Evolutionary conservation across 2,329 filamentous ascomycete genomes (phyloP).

Genomic region (Monosporascus sp.): DNA sequence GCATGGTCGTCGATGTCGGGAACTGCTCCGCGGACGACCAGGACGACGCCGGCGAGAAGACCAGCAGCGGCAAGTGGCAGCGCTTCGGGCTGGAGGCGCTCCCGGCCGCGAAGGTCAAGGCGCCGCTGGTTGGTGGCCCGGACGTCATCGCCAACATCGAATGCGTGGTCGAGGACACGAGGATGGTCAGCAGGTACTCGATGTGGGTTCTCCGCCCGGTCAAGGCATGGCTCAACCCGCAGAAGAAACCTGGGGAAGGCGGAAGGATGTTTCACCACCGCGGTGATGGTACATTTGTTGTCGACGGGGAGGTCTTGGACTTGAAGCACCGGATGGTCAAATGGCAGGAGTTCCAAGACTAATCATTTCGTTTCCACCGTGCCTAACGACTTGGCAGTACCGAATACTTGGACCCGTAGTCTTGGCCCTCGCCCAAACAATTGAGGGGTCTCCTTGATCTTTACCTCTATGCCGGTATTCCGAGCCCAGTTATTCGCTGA

Average conservation of each 20-base stretch:
- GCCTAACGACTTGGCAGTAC: slow-evolving; percentile 13
- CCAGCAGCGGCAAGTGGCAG: slow-evolving; percentile 21
- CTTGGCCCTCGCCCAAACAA: too few species aligned
- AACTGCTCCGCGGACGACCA: slow-evolving; percentile 23
- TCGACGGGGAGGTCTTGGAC: slow-evolving; percentile 26
- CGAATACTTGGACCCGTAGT: slow-evolving; percentile 13
- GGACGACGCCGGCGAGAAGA: neutral
- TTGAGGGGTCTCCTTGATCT: too few species aligned
- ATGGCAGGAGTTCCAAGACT: slow-evolving; percentile 29
- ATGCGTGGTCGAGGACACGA: slow-evolving; percentile 28
- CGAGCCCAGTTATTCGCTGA: too few species aligned
- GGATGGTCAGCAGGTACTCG: slow-evolving; percentile 26
- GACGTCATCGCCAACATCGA: slow-evolving; percentile 29
- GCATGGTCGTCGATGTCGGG: slow-evolving; percentile 26
- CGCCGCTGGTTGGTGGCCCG: slow-evolving; percentile 26
- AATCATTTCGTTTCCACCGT: slow-evolving; percentile 4
- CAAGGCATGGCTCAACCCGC: slow-evolving; percentile 26
- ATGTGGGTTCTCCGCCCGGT: slow-evolving; percentile 30
- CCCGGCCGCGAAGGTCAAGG: slow-evolving; percentile 21
- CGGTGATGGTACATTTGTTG: slow-evolving; percentile 27
- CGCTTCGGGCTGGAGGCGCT: slow-evolving; percentile 24
- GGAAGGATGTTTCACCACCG: slow-evolving; percentile 31
- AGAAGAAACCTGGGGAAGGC: slow-evolving; percentile 18
- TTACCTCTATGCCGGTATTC: too few species aligned
- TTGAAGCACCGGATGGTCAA: slow-evolving; percentile 29